Conservation (phyloP, 129 eudicot genomes). For the Lonicera japonica region DNA sequence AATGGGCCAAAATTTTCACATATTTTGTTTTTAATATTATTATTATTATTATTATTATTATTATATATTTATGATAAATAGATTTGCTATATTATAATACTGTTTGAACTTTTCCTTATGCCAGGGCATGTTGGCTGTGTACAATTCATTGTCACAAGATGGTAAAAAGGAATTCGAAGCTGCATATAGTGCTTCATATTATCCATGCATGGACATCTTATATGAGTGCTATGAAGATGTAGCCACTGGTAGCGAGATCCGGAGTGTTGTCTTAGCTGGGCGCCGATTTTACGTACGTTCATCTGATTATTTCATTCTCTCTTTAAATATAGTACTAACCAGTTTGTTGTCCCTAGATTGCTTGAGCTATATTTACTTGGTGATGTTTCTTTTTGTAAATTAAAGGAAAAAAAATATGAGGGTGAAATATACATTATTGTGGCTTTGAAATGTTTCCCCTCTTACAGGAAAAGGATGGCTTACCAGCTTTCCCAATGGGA, state of each 20-base stretch:
- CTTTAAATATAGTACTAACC: neutral
- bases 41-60: too few relatives aligned
- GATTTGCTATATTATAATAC: neutral
- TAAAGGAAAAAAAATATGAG: neutral
- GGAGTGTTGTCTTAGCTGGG: conserved; percentile 97
- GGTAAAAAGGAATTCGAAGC: conserved; percentile 77
- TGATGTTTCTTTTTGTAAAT: neutral
- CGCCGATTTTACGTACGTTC: conserved; percentile 80
- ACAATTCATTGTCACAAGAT: conserved; percentile 73
- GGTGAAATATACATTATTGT: neutral
- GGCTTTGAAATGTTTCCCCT: neutral
- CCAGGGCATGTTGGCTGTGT: conserved; percentile 91
- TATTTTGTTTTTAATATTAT: too few relatives aligned
- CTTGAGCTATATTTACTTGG: too few relatives aligned
- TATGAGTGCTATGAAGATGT: conserved; percentile 99
- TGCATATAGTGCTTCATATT: conserved; percentile 92
- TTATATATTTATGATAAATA: neutral
- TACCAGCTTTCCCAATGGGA: conserved; percentile 99
- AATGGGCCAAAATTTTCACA: too few relatives aligned
- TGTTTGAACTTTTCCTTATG: neutral
- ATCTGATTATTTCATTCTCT: neutral
- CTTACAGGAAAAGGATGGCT: conserved; percentile 84
- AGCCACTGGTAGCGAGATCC: conserved; percentile 88
- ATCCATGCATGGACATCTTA: conserved; percentile 93
- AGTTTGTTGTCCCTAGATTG: too few relatives aligned